Evolutionary conservation across 2,329 filamentous ascomycete genomes (phyloP), one percentile per base, ranked within the genome.

Genomic region (Fusarium bactridioides): DNA sequence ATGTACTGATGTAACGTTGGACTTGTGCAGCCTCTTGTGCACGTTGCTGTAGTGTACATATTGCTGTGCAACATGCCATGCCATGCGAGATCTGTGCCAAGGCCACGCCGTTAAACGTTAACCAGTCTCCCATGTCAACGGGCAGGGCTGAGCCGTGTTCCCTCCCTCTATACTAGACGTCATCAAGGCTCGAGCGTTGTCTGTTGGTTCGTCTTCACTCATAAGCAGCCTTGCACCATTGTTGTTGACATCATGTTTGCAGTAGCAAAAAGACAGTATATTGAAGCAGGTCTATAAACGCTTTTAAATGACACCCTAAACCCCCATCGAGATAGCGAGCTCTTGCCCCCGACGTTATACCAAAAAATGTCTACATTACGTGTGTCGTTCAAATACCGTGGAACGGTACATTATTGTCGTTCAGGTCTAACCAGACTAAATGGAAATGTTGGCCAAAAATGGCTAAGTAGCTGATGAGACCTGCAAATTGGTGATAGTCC

Each of bases 331-430:
- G 35, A 70, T 63, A 50, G 58, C 54, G 57, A 70, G 61, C 57
- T 67, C 45, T 54, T 55, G 47, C 59, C 60, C 61, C 45, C 51
- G 48, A 60, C 66, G 67, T 73, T 67, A 70, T 67, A 67, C 51
- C 50, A 65, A 73, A 55, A 63, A 67, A 63, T 58, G 70, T 73
- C 70, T 73, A 73, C 70, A 73, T 73, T 73, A 73, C 56, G 51
- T 64, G 44, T 69, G 45, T 73, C 70, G 61, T 73, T 59, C 44
- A 64, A 56, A 37, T 48, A 62, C 66, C 70, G 40, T 54, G 37
- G 33, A 48, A 27, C 29, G 67, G 44, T 59, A 57, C 61, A 35
- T 41, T 57, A 53, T 67, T 55, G 66, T 70, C 57, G 61, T 67
- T 29, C 45, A 58, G 40, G 45, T 71, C 54, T 43, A 44, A 15